These are phyloP conservation scores for Fusarium musae DNA, from an alignment of 2,329 filamentous ascomycete species.

Conservation along the genomic window DNA sequence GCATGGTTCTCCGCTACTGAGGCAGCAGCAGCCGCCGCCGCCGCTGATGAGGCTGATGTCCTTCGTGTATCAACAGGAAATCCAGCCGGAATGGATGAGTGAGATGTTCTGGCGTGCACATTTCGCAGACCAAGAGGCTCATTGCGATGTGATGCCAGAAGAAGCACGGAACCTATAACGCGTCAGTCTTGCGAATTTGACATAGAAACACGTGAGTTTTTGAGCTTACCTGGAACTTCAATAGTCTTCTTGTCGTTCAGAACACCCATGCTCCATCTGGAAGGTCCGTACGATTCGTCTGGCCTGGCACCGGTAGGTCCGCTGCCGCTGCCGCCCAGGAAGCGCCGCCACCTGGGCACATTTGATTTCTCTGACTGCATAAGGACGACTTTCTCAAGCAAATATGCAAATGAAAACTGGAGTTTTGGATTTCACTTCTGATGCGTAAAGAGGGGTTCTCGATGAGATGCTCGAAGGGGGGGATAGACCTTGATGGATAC, in stretches of 20 bases:
- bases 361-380: constrained; percentile 33
- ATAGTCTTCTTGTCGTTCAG: constrained; percentile 83
- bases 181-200: constrained; percentile 9
- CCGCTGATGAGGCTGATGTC: constrained; percentile 41
- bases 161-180: constrained; percentile 64
- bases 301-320: constrained; percentile 11
- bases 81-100: constrained; percentile 65
- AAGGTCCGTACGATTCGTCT: constrained; percentile 32
- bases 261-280: constrained; percentile 78
- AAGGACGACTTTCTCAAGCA: background rate
- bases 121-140: constrained; percentile 69
- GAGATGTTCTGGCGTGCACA: constrained; percentile 66
- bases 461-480: background rate
- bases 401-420: background rate
- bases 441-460: background rate
- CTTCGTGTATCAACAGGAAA: constrained; percentile 52
- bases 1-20: constrained; percentile 7
- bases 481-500: constrained; percentile 14
- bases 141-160: constrained; percentile 66
- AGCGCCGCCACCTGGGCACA: constrained; percentile 31
- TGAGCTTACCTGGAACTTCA: constrained; percentile 80
- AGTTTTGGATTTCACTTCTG: background rate
- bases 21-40: background rate
- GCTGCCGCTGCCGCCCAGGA: constrained; percentile 26
- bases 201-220: background rate